Evolutionary conservation across 129 eudicot genomes (phyloP), one percentile per base, ranked within the genome.

Genomic region (Flaveria linearis): DNA sequence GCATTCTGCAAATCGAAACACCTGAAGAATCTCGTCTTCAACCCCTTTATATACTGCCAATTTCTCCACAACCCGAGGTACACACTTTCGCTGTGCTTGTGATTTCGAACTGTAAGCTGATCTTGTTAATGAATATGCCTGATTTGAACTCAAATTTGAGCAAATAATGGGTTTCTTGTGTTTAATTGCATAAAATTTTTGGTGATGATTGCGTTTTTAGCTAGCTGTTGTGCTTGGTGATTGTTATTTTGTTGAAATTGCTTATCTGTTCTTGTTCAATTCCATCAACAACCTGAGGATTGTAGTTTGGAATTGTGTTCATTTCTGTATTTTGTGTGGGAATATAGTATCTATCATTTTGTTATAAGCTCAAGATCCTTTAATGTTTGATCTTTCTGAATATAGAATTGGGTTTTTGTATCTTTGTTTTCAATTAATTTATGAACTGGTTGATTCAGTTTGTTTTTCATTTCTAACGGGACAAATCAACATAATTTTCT

Each of bases 21-120:
- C 18, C 81, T 84, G 33, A 82, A 69, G 55, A 82, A 73, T 78
- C 81, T 87, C 63, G 42, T 73, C 78, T 53, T 57, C 65, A 74
- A 56, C 71, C 85, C 79, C 16, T 58, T 55, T 23, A 13, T 78
- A 64, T 26, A 81, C 20, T 69, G 67, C 45, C 81, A 73, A 10
- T 73, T 82, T 65, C 76, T 52, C 39, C 78, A 42, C 36, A 73
- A 78, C 10, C 77, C 77, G 74, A 77, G 96, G 96, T 90, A 80
- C 50, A 57, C 77, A 28, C 60, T 73, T 20, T 72, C 22, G 73
- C 2, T 17, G 33, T 14, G 50, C 41, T 5, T 36, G 7, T 36
- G 41, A 36, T 36, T 36, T 36, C 4, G 41, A 36, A 36, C 41
- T 36, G 1, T 4, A 36, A 36, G 41, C 41, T 36, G 41, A 36